phyloP scores from a whole-genome alignment of 768 basidiomycete genomes.

The Tylopilus vinaceipallidus region DNA sequence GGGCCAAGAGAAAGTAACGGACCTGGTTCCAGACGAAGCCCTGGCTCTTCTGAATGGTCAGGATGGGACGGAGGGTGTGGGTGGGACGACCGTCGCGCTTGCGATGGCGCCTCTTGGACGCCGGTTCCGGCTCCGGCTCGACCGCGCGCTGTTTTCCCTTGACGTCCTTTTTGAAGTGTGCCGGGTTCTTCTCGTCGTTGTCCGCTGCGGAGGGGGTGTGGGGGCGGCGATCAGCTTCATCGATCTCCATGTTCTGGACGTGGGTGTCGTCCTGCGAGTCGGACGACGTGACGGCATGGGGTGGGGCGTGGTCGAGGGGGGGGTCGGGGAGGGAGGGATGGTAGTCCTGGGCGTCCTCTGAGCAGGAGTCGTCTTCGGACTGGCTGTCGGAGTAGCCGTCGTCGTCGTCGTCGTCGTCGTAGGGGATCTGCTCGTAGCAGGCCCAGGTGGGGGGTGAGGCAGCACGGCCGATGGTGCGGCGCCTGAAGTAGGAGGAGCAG shows the following conservation, averaged over 20 bases:
- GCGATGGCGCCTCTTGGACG: slow-evolving; percentile 45
- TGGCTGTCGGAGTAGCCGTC: slow-evolving; percentile 58
- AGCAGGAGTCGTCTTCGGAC: slow-evolving; percentile 58
- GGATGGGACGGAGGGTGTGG: slow-evolving; percentile 71
- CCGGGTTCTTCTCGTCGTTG: slow-evolving; percentile 36
- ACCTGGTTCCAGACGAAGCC: slow-evolving; percentile 94
- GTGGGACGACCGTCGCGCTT: slow-evolving; percentile 56
- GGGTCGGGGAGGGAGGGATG: slow-evolving; percentile 25
- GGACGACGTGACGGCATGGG: slow-evolving; percentile 16
- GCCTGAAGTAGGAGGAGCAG: slow-evolving; percentile 44
- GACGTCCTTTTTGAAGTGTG: slow-evolving; percentile 53
- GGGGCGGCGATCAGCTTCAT: slow-evolving; percentile 33
- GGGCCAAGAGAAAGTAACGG: slow-evolving; percentile 21
- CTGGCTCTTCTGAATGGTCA: slow-evolving; percentile 84
- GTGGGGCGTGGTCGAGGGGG: slow-evolving; percentile 28
- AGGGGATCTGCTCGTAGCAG: slow-evolving; percentile 87
- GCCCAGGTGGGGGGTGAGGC: slow-evolving; percentile 86
- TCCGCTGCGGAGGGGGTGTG: background rate
- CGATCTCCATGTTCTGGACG: slow-evolving; percentile 54
- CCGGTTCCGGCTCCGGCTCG: slow-evolving; percentile 56
- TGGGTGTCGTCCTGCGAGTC: slow-evolving; percentile 44
- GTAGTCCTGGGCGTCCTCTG: slow-evolving; percentile 75
- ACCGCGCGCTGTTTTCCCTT: slow-evolving; percentile 83
- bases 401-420: slow-evolving; percentile 55
- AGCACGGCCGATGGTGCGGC: slow-evolving; percentile 74